These are phyloP conservation scores for Anthostomella pinea DNA, from an alignment of 2,329 filamentous ascomycete species.

Conservation along the genomic window DNA sequence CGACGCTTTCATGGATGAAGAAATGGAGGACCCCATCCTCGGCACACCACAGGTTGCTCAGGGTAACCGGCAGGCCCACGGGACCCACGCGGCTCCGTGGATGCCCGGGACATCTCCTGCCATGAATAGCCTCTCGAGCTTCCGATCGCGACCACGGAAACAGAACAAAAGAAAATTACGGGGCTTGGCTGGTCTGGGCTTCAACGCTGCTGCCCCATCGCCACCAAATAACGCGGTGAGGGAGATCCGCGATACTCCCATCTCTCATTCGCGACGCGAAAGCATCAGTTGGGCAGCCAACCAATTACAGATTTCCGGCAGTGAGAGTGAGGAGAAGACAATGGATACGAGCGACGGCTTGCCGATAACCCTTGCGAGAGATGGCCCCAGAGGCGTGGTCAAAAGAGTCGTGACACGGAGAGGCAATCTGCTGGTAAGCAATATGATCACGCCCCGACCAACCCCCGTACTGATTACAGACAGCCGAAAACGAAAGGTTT, in stretches of 20 bases:
- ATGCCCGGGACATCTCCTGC: slow-evolving; percentile 66
- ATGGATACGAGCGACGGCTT: slow-evolving; percentile 45
- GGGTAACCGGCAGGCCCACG: slow-evolving; percentile 44
- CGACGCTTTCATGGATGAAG: slow-evolving; percentile 68
- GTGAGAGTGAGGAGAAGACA: slow-evolving; percentile 72
- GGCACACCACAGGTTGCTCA: slow-evolving; percentile 78
- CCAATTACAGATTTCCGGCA: slow-evolving; percentile 77
- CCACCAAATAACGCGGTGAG: slow-evolving; percentile 55
- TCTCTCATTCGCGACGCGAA: slow-evolving; percentile 65
- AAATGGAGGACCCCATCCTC: slow-evolving; percentile 76
- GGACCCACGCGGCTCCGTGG: slow-evolving; percentile 52
- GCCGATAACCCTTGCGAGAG: slow-evolving; percentile 44
- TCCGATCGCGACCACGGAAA: slow-evolving; percentile 72
- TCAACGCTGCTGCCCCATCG: slow-evolving; percentile 52
- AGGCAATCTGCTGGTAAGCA: slow-evolving; percentile 80
- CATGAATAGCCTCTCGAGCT: slow-evolving; percentile 75
- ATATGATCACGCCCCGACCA: too few relatives aligned
- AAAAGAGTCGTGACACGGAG: slow-evolving; percentile 79
- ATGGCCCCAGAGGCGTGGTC: slow-evolving; percentile 71
- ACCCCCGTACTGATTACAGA: too few relatives aligned
- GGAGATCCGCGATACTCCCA: slow-evolving; percentile 35
- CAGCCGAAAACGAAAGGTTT: slow-evolving; percentile 97
- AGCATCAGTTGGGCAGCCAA: slow-evolving; percentile 90
- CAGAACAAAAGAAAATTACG: slow-evolving; percentile 54
- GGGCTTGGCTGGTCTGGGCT: slow-evolving; percentile 48